A percentile compares a stretch with the other conserved stretches of the same genome.
Conservation (phyloP, 2,329 filamentous ascomycete genomes). For the Epichloe gansuensis region DNA sequence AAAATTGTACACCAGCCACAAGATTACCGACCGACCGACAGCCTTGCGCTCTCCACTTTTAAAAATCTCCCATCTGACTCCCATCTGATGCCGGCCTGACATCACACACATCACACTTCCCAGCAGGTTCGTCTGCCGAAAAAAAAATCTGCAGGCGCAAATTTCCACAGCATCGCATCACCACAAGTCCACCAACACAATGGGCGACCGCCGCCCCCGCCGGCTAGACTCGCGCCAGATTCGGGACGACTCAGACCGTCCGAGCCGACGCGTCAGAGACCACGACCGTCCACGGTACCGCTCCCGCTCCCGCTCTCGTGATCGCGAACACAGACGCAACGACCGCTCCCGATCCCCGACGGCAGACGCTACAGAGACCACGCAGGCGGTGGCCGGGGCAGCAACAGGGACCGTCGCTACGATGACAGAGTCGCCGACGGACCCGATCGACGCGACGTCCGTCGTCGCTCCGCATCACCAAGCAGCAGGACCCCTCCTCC, state of each 20-base stretch:
- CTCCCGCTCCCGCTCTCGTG: constrained; percentile 13
- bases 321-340: constrained; percentile 22
- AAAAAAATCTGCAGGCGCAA: neutral
- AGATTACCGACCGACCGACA: neutral
- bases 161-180: neutral
- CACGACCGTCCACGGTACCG: constrained; percentile 18
- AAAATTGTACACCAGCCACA: too few species aligned
- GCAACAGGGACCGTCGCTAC: constrained; percentile 19
- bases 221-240: constrained; percentile 44
- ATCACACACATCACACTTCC: neutral
- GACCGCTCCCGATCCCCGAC: constrained; percentile 15
- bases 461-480: constrained; percentile 28
- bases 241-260: constrained; percentile 44
- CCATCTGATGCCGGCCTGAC: neutral
- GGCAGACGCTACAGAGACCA: constrained; percentile 6
- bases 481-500: constrained; percentile 8
- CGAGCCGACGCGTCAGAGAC: constrained; percentile 18
- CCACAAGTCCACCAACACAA: constrained; percentile 7
- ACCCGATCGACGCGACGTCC: constrained; percentile 15
- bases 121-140: neutral
- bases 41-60: neutral
- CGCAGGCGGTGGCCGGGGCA: constrained; percentile 8
- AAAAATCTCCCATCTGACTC: neutral
- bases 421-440: constrained; percentile 11
- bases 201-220: constrained; percentile 23